Conservation (phyloP, 2,329 filamentous ascomycete species). For the Sarocladium kiliense region DNA sequence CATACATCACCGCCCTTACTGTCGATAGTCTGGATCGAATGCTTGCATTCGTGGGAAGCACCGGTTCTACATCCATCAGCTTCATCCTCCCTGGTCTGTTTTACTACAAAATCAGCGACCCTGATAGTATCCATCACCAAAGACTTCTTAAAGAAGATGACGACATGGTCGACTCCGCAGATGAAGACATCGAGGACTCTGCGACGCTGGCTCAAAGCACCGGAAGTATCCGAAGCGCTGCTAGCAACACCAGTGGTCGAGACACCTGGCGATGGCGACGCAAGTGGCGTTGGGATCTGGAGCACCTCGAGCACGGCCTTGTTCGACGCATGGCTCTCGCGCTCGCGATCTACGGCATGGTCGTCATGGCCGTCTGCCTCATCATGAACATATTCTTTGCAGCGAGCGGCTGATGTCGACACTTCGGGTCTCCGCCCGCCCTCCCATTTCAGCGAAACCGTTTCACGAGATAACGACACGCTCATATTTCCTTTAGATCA, state of each 20-base stretch:
- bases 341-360: constrained; percentile 74
- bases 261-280: constrained; percentile 45
- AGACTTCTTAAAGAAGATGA: constrained; percentile 87
- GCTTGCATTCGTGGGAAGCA: constrained; percentile 90
- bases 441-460: background rate
- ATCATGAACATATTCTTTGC: constrained; percentile 79
- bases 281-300: constrained; percentile 54
- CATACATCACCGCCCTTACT: constrained; percentile 85
- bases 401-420: constrained; percentile 47
- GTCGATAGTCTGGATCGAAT: constrained; percentile 87
- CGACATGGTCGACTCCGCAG: constrained; percentile 58
- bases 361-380: constrained; percentile 88
- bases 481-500: background rate
- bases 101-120: constrained; percentile 96
- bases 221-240: constrained; percentile 37
- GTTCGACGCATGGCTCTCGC: constrained; percentile 69
- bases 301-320: constrained; percentile 59
- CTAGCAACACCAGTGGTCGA: constrained; percentile 27
- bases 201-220: constrained; percentile 40
- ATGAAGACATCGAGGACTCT: constrained; percentile 45
- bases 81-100: constrained; percentile 96
- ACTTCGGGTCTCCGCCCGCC: background rate
- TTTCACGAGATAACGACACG: background rate
- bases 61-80: constrained; percentile 89
- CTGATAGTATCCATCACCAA: constrained; percentile 81